These are phyloP conservation scores for Solanum paucissectum DNA, from an alignment of 257 asterid genomes.

Conservation along the genomic window DNA sequence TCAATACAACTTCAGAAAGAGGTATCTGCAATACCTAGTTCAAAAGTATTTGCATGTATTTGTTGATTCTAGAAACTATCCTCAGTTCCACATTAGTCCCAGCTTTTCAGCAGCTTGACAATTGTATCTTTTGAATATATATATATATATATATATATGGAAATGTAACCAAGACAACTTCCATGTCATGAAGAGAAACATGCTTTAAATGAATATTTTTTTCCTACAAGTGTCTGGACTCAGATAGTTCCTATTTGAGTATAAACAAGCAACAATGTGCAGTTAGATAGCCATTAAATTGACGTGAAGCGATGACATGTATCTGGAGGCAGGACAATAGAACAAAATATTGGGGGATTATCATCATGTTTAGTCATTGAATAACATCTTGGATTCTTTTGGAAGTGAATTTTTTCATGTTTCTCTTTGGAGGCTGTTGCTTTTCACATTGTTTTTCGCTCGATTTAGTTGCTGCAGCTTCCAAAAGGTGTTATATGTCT, in stretches of 20 bases:
- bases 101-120: not conserved
- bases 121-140: not conserved
- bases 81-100: not conserved
- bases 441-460: not conserved
- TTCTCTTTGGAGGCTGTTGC: not conserved
- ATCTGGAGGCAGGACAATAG: not conserved
- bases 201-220: not conserved
- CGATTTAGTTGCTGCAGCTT: not conserved
- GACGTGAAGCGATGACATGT: not conserved
- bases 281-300: not conserved
- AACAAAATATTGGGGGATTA: not conserved
- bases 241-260: not conserved
- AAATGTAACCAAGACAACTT: not conserved
- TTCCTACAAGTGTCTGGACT: not conserved
- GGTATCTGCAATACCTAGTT: conserved; percentile 13
- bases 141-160: not conserved
- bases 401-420: not conserved
- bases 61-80: not conserved
- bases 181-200: not conserved
- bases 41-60: not conserved
- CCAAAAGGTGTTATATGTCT: not conserved
- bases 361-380: not conserved
- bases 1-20: conserved; percentile 42
- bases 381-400: not conserved
- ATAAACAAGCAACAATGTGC: not conserved